These are phyloP conservation scores for Colletotrichum paranaense DNA, from an alignment of 2,329 filamentous ascomycete species.

Conservation along the genomic window DNA sequence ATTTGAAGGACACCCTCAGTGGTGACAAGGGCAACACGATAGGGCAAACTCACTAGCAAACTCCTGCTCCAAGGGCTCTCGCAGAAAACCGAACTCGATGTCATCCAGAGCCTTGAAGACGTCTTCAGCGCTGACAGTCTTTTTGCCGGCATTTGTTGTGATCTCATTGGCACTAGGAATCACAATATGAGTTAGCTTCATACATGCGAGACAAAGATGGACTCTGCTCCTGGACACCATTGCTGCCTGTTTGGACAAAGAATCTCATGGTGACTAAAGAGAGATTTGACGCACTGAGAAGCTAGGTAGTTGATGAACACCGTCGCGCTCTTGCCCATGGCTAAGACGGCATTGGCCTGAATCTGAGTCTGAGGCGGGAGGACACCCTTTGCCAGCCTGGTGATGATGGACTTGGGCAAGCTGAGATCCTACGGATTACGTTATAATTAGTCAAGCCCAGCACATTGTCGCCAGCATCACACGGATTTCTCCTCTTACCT, in stretches of 20 bases:
- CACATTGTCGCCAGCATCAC: background rate
- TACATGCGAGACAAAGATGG: background rate
- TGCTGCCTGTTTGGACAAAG: background rate
- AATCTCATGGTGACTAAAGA: background rate
- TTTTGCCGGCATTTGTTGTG: conserved; percentile 74
- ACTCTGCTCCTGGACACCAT: no score
- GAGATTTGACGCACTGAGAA: conserved; percentile 69
- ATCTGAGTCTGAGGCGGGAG: conserved; percentile 85
- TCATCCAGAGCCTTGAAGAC: conserved; percentile 83
- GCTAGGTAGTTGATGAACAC: conserved; percentile 87
- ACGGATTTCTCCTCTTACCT: conserved; percentile 52
- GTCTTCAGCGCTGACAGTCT: conserved; percentile 81
- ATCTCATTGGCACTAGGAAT: conserved; percentile 75
- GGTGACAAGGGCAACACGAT: background rate
- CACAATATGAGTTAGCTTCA: background rate
- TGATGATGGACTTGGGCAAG: conserved; percentile 84
- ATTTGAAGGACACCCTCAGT: background rate
- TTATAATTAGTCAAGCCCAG: background rate
- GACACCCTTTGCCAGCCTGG: conserved; percentile 82
- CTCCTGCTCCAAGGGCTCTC: conserved; percentile 76
- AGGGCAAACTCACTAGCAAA: conserved; percentile 71
- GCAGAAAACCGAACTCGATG: conserved; percentile 80
- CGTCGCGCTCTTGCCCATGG: conserved; percentile 83
- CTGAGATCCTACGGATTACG: conserved; percentile 71
- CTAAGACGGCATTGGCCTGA: conserved; percentile 83